Evolutionary conservation across 2,329 filamentous ascomycete genomes (phyloP).

Genomic region (Dactylellina sp.): DNA sequence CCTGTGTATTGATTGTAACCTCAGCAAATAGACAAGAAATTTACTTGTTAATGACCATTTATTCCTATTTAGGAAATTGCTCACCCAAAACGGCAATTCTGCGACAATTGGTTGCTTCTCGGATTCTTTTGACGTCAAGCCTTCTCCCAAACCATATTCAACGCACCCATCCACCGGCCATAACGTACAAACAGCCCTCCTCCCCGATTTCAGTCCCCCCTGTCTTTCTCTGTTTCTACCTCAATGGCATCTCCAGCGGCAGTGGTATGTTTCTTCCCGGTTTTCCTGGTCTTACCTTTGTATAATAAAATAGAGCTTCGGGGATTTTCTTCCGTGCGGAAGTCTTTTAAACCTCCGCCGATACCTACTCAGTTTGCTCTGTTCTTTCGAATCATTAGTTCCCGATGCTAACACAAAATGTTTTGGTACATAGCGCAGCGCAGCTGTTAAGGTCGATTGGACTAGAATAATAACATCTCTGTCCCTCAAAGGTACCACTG

Average conservation of each 20-base stretch:
- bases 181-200: not conserved
- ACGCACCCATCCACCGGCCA: constrained; percentile 5
- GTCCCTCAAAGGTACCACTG: constrained; percentile 94
- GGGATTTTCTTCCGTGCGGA: too few species aligned
- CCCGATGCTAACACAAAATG: constrained; percentile 1
- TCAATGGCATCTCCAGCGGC: constrained; percentile 53
- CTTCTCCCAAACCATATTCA: too few species aligned
- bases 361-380: not conserved
- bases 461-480: constrained; percentile 92
- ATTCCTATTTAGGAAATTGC: too few species aligned
- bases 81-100: too few species aligned
- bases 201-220: not conserved
- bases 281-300: not conserved
- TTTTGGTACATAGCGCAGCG: constrained; percentile 82
- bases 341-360: constrained; percentile 9
- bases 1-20: too few species aligned
- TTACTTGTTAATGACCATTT: too few species aligned
- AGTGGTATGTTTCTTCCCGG: constrained; percentile 39
- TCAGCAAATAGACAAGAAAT: too few species aligned
- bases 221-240: not conserved
- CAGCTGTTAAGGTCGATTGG: constrained; percentile 99
- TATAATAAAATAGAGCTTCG: too few species aligned
- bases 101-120: too few species aligned
- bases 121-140: too few species aligned
- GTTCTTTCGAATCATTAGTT: not conserved